Base-by-base conservation (phyloP, 2,329 filamentous ascomycete species). In the Alternaria ethzedia region DNA sequence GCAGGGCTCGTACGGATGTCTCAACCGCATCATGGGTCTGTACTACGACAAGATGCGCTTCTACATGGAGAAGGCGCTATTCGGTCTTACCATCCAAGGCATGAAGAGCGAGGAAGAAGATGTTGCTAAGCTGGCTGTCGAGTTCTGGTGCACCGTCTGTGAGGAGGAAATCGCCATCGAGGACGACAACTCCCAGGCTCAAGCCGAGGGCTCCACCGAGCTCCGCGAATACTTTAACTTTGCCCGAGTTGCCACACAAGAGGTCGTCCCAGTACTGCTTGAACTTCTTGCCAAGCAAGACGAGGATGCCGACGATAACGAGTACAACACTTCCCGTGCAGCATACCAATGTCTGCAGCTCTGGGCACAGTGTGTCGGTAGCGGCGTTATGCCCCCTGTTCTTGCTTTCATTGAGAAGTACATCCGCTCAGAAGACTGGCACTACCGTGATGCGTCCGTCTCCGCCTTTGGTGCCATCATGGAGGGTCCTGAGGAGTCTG, bases 21-120 rank as follows among this genome's bases (percentile, higher is more conserved):
- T 99, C 72, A 99, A 99, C 87, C 90, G 96, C 76, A 98, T 99
- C 82, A 99, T 99, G 96, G 92, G 88, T 65, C 88, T 97, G 68
- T 99, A 99, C 86, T 99, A 99, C 81, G 96, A 99, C 77, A 96
- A 97, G 85, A 99, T 99, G 96, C 91, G 94, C 76, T 99, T 97
- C 83, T 99, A 99, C 85, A 99, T 99, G 96, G 96, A 99, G 86
- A 98, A 98, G 88, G 96, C 96, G 36, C 87, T 99, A 46, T 99
- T 99, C 75, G 96, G 96, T 62, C 87, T 99, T 44, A 99, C 96
- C 43, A 97, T 99, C 68, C 90, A 97, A 79, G 96, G 96, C 72
- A 99, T 99, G 96, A 97, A 97, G 88, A 96, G 90, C 75, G 91
- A 94, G 8, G 96, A 99, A 74, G 96, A 99, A 82, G 96, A 99